Conservation (phyloP, 257 asterid genomes). For the Solanum etuberosum region DNA sequence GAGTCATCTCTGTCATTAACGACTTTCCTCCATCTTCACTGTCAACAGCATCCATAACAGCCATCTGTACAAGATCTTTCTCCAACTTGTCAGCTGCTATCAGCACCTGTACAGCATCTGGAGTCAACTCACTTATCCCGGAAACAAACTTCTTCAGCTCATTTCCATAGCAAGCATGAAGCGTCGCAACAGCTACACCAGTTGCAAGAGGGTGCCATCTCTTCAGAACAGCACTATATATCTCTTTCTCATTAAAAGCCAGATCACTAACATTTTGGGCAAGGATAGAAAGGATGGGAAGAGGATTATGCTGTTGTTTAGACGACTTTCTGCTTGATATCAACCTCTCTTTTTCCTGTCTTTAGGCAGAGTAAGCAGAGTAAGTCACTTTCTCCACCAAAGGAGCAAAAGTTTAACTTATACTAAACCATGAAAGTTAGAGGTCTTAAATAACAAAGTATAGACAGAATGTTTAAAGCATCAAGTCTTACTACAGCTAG, state of each 20-base stretch:
- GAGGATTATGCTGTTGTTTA: slow-evolving; percentile 53
- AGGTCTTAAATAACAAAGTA: neutral
- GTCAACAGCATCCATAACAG: slow-evolving; percentile 77
- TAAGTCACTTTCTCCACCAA: slow-evolving; percentile 8
- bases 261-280: slow-evolving; percentile 66
- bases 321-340: slow-evolving; percentile 55
- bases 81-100: slow-evolving; percentile 84
- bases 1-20: slow-evolving; percentile 86
- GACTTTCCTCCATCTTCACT: slow-evolving; percentile 98
- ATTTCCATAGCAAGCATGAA: slow-evolving; percentile 66
- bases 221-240: slow-evolving; percentile 74
- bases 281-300: slow-evolving; percentile 67
- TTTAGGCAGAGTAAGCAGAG: slow-evolving; percentile 46
- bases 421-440: neutral
- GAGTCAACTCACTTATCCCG: slow-evolving; percentile 64
- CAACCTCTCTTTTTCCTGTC: slow-evolving; percentile 85
- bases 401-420: neutral
- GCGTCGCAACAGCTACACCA: slow-evolving; percentile 85
- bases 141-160: slow-evolving; percentile 70
- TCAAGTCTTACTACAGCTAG: neutral
- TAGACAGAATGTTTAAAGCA: neutral
- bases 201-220: slow-evolving; percentile 84
- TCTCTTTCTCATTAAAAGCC: slow-evolving; percentile 85
- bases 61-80: slow-evolving; percentile 85
- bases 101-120: slow-evolving; percentile 85